These are phyloP conservation scores for Penicillium sp. DNA, from an alignment of 2,329 filamentous ascomycete genomes.

Conservation along the genomic window DNA sequence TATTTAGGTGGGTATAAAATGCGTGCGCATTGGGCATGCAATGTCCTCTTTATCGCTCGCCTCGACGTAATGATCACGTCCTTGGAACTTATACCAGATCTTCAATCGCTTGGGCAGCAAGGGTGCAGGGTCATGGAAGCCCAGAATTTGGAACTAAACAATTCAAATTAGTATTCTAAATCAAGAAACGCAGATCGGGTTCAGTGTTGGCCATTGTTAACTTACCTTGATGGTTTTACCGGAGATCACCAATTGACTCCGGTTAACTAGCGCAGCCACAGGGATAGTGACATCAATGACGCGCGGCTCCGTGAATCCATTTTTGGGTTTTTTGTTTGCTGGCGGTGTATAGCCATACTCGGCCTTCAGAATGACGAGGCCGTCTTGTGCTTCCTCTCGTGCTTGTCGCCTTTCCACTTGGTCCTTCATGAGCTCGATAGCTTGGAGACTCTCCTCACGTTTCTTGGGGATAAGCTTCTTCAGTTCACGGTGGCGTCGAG, in stretches of 20 bases:
- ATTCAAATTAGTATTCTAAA: conserved; percentile 19
- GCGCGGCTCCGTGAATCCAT: conserved; percentile 24
- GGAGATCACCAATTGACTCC: conserved; percentile 42
- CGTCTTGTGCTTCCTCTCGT: conserved; percentile 35
- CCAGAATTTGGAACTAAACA: conserved; percentile 41
- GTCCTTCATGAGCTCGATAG: conserved; percentile 43
- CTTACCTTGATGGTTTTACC: conserved; percentile 38
- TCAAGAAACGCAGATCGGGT: not conserved
- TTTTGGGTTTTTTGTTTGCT: conserved; percentile 23
- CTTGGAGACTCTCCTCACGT: conserved; percentile 39
- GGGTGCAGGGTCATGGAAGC: conserved; percentile 47
- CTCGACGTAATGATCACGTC: conserved; percentile 41
- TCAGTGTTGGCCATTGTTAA: not conserved
- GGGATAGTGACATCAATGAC: conserved; percentile 45
- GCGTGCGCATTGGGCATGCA: conserved; percentile 41
- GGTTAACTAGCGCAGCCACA: conserved; percentile 46
- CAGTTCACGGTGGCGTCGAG: conserved; percentile 39
- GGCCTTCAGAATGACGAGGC: conserved; percentile 42
- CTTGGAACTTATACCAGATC: conserved; percentile 45
- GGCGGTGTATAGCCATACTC: conserved; percentile 42
- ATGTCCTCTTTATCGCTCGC: conserved; percentile 38
- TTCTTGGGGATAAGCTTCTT: conserved; percentile 38
- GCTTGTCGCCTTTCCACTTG: conserved; percentile 41
- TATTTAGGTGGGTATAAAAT: conserved; percentile 27
- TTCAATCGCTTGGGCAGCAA: conserved; percentile 41